Base-by-base conservation (phyloP, 129 eudicot species). In the Lonicera japonica region DNA sequence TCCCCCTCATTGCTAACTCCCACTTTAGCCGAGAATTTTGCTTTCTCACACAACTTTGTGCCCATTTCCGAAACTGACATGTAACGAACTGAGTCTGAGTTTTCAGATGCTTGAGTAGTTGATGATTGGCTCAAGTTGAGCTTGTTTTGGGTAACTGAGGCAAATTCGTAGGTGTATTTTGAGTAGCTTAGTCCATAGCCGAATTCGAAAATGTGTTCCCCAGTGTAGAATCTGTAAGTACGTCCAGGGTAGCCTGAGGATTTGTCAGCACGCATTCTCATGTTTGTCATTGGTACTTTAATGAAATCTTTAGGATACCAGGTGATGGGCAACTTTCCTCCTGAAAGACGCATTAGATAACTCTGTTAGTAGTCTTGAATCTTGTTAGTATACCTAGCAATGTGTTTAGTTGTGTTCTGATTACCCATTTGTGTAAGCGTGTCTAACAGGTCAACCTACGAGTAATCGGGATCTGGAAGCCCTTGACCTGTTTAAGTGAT, bases 141-240 rank as follows among this genome's bases (percentile, higher is more conserved):
- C 25, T 85, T 78, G 77, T 64, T 80, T 69, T 68, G 87, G 16
- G 89, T 83, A 22, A 85, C 84, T 0, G 83, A 64, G 24, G 54
- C 54, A 29, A 88, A 85, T 8, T 80, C 65, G 39, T 94, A 88
- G n/a, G 84, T 40, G 64, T 88, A 86, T 18, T 50, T 80, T 14
- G 99, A 63, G 95, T 94, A 94, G 95, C 99, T 94, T 20, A 94
- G 95, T 21, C 99, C 99, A 63, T 76, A 79, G 46, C 99, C 96
- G 19, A 88, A 94, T 34, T 80, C 82, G 54, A 68, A 94, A n/a
- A 94, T 92, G 56, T 67, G 81, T 48, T 71, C 61, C 38, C 99
- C 96, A 0, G 73, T 84, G 82, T 94, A 94, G 82, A 94, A 94
- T 53, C 99, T 75, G 59, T 94, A 88, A 0, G 99, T 94, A 1